Conservation (phyloP, 2,329 filamentous ascomycete genomes). For the Chaetomium globosum region DNA sequence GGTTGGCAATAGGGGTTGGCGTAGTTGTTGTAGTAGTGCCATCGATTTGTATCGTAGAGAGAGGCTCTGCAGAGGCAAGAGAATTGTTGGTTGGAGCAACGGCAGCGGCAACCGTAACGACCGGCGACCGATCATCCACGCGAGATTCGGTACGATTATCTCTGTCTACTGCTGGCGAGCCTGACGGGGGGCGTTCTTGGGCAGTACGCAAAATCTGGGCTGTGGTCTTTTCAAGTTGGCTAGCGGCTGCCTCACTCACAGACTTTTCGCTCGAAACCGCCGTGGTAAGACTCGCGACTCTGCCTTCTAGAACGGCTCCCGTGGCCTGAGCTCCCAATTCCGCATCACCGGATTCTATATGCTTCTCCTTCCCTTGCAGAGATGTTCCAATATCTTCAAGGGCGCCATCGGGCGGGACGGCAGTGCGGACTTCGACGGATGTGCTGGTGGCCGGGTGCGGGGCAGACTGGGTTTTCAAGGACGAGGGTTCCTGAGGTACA, state of each 20-base stretch:
- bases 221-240: not conserved
- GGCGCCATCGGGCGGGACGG: not conserved
- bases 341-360: not conserved
- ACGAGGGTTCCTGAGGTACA: slow-evolving; percentile 11
- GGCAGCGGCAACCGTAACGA: not conserved
- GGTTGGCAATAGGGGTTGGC: not conserved
- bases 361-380: not conserved
- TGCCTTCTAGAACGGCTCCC: not conserved
- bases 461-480: slow-evolving; percentile 17
- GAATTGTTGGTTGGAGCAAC: not conserved
- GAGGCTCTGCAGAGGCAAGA: not conserved
- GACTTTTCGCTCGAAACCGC: not conserved
- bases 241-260: not conserved
- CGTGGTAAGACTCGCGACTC: not conserved
- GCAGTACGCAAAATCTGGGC: not conserved
- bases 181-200: not conserved
- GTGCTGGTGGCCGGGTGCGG: slow-evolving; percentile 7
- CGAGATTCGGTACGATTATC: not conserved
- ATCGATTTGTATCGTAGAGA: not conserved
- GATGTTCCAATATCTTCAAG: not conserved
- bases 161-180: not conserved
- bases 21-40: slow-evolving; percentile 3
- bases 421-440: not conserved
- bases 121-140: not conserved
- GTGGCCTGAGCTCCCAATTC: not conserved